Evolutionary conservation across 495 filamentous ascomycete species (phyloP), one percentile per base, ranked within the genome.

Genomic region (Lophium mytilinum): DNA sequence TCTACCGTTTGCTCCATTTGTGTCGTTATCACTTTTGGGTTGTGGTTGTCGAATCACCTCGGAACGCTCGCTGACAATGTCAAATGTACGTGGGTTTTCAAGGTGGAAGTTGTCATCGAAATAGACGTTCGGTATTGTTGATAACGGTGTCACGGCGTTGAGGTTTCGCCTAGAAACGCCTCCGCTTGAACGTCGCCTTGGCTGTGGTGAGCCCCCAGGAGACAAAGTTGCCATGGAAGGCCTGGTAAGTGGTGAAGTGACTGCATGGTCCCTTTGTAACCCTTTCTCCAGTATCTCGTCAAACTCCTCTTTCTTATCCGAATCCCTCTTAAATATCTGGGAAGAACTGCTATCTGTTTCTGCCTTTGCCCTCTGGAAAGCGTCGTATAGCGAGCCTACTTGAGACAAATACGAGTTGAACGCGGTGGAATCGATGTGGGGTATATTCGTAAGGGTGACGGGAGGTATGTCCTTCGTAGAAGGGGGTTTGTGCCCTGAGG

Each of bases 41-140:
- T 78, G 81, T 9, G 75, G 75, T 4, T 86, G 87, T 18, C 84
- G 77, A 8, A 96, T 84, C 1, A 99, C 87, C 63, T 97, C 93
- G 1, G 93, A 95, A 50, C 90, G 82, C 72, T 99, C 93, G 56
- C 90, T 96, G 35, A 99, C 90, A 24, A 97, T 84, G 69, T 97
- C 93, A 67, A 99, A 99, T 0, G 88, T 96, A 18, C 93, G 80
- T 0, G 93, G 93, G 58, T 99, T 99, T 64, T 98, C 93, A 0
- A 99, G 79, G 58, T 87, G 94, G 64, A 99, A 99, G 62, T 90
- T 85, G 37, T 91, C 87, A 48, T 96, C 94, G 64, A 96, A 96
- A 64, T 97, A 99, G 19, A 99, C 87, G 24, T 74, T 77, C 0
- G 93, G 93, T 50, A 99, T 95, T 1, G 90, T 96, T 7, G 90